phyloP scores from a whole-genome alignment of 1,139 yeast species.

The Blastobotrys persicus region DNA sequence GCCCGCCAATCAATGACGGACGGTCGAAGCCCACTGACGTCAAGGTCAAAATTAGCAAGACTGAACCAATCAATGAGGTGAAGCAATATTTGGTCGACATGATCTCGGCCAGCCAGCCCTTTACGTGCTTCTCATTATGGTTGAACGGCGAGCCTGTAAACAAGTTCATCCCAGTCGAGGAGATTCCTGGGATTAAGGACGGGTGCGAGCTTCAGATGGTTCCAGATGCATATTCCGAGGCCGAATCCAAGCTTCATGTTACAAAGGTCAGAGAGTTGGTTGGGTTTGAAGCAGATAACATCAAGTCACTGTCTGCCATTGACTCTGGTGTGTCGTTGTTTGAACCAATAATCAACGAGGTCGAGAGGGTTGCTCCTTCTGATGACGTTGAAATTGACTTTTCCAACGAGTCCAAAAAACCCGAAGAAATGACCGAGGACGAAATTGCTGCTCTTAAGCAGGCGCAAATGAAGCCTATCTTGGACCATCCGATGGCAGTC shows the following conservation, averaged over 20 bases:
- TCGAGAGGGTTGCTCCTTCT: constrained; percentile 29
- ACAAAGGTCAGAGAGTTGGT: constrained; percentile 47
- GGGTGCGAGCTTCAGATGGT: constrained; percentile 38
- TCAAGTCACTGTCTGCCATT: constrained; percentile 27
- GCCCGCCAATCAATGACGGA: constrained; percentile 1
- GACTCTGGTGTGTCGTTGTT: constrained; percentile 45
- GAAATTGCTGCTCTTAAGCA: constrained; percentile 13
- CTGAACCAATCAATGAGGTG: constrained; percentile 57
- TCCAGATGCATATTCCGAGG: constrained; percentile 47
- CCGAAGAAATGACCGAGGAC: constrained; percentile 15
- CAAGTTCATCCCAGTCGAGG: constrained; percentile 30
- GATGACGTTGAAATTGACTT: constrained; percentile 17
- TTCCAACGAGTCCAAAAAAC: constrained; percentile 7
- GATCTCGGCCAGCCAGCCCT: constrained; percentile 53
- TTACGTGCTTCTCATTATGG: constrained; percentile 57
- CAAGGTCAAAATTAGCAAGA: constrained; percentile 20
- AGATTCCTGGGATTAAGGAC: constrained; percentile 30
- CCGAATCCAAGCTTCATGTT: constrained; percentile 48
- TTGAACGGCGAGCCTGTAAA: constrained; percentile 40
- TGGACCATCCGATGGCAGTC: constrained; percentile 24
- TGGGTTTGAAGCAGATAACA: constrained; percentile 41
- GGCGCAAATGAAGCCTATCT: constrained; percentile 23
- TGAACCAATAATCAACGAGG: constrained; percentile 30
- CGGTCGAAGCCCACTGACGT: constrained; percentile 7
- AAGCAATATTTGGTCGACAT: constrained; percentile 55